Percentiles rank a stretch among this genome's conserved stretches.
Evolutionary conservation across 805 yeast species (phyloP).

Genomic region (Myxozyma mucilagina): DNA sequence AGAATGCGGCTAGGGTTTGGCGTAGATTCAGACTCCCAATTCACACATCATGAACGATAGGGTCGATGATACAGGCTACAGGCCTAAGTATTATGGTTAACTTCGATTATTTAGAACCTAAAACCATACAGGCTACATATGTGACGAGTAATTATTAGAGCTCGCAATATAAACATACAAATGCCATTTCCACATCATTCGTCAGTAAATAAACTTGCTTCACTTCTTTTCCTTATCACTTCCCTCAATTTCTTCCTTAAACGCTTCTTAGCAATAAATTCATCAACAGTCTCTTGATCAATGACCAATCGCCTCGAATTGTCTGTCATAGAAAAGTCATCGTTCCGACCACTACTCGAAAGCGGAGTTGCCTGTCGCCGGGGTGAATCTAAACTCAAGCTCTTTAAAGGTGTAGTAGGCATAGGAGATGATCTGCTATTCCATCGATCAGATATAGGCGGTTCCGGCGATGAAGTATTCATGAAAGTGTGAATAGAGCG

Average conservation of each 20-base stretch:
- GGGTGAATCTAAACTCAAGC: neutral
- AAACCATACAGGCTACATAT: no score
- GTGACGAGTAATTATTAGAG: no score
- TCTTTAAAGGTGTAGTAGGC: neutral
- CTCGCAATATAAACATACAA: no score
- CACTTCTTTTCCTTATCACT: conserved; percentile 5
- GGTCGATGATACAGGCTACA: no score
- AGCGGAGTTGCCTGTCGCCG: neutral
- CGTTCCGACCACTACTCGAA: neutral
- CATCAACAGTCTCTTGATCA: conserved; percentile 23
- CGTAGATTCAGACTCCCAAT: no score
- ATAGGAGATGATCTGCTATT: neutral
- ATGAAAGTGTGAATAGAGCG: neutral
- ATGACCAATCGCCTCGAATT: neutral
- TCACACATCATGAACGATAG: no score
- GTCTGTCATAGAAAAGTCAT: neutral
- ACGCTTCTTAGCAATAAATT: conserved; percentile 12
- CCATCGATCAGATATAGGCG: neutral
- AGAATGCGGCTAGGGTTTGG: no score
- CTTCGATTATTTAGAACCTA: no score
- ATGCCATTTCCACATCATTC: neutral
- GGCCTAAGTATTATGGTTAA: no score
- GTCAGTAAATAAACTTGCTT: conserved; percentile 2
- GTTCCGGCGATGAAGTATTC: neutral
- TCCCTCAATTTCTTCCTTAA: neutral